A percentile compares a stretch with the other conserved stretches of the same genome.
Evolutionary conservation across 768 basidiomycete genomes (phyloP).

Genomic region (Amanita jacksonii): DNA sequence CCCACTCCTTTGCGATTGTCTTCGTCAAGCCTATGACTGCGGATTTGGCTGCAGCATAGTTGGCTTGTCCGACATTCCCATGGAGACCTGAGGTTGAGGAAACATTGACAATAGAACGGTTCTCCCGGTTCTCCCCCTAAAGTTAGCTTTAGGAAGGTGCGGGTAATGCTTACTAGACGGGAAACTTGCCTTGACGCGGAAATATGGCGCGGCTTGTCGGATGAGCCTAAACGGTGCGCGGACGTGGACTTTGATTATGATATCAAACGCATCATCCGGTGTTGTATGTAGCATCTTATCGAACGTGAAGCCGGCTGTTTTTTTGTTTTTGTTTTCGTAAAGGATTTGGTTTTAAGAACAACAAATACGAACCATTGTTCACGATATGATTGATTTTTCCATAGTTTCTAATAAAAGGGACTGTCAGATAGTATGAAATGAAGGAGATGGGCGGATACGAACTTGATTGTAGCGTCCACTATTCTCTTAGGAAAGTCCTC

Average conservation of each 20-base stretch:
- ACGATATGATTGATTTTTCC: slow-evolving; percentile 84
- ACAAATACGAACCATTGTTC: slow-evolving; percentile 50
- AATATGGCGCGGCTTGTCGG: slow-evolving; percentile 76
- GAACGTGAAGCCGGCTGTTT: slow-evolving; percentile 61
- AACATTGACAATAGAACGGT: slow-evolving; percentile 72
- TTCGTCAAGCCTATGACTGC: slow-evolving; percentile 76
- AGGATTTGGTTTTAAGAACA: background rate
- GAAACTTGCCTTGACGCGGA: slow-evolving; percentile 56
- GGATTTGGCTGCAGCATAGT: slow-evolving; percentile 74
- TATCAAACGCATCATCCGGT: slow-evolving; percentile 71
- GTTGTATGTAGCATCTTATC: slow-evolving; percentile 88
- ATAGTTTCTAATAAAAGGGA: slow-evolving; percentile 40
- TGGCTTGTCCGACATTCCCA: slow-evolving; percentile 80
- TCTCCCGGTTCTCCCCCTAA: slow-evolving; percentile 48
- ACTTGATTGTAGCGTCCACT: slow-evolving; percentile 69
- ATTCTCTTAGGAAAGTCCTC: slow-evolving; percentile 78
- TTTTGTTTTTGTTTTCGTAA: background rate
- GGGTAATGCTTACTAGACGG: background rate
- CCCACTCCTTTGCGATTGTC: slow-evolving; percentile 87
- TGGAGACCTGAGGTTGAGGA: slow-evolving; percentile 79
- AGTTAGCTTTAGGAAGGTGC: background rate
- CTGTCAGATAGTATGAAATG: background rate
- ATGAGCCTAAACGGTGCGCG: slow-evolving; percentile 81
- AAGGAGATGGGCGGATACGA: slow-evolving; percentile 20
- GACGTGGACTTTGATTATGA: slow-evolving; percentile 80